A percentile compares a stretch with the other conserved stretches of the same genome.
Conservation (phyloP, 139 green algal genomes). For the Chlorella ohadii region DNA sequence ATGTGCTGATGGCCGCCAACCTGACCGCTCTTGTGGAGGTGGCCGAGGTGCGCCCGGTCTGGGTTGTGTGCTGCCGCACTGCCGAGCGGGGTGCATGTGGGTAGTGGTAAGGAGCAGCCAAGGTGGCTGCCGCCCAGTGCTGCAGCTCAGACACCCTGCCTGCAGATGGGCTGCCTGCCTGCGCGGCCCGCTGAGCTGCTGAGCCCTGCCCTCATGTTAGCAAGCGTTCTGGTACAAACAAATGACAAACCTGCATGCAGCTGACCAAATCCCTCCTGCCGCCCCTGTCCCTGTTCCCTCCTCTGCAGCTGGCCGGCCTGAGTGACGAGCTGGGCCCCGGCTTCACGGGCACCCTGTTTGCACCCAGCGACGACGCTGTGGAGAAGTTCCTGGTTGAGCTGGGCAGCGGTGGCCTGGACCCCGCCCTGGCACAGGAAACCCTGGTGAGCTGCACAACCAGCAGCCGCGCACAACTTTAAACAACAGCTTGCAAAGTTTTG, state of each 20-base stretch:
- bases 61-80: background rate
- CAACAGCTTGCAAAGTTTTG: no score
- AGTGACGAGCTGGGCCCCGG: background rate
- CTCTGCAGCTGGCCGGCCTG: background rate
- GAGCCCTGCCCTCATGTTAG: no score
- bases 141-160: no score
- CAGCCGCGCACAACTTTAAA: background rate
- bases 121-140: no score
- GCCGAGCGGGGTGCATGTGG: background rate
- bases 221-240: no score
- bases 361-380: background rate
- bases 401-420: background rate
- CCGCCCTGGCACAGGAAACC: no score
- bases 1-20: background rate
- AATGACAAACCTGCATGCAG: no score
- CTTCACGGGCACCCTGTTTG: constrained; percentile 5
- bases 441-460: background rate
- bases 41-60: background rate
- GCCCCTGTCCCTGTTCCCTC: background rate
- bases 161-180: no score
- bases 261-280: background rate
- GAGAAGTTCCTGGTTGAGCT: background rate
- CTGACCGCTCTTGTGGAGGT: background rate
- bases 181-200: no score
- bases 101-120: no score